Conservation (phyloP, 768 basidiomycete genomes). For the Boletus edulis region DNA sequence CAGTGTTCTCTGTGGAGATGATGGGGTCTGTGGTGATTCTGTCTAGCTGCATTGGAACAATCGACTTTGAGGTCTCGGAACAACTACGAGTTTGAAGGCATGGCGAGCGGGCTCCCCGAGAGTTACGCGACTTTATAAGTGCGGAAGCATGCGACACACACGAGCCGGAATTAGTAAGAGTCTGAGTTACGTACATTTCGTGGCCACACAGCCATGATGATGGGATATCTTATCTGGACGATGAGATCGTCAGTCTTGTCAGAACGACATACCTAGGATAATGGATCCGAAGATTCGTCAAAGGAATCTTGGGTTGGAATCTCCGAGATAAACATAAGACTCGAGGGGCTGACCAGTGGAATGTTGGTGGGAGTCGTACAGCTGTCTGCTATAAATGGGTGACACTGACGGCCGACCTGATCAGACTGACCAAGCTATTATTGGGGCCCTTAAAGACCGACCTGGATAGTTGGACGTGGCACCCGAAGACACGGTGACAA, state of each 20-base stretch:
- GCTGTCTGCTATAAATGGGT: not conserved
- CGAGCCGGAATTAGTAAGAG: conserved; percentile 13
- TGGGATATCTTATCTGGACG: not conserved
- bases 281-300: too few species aligned
- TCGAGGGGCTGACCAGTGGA: not conserved
- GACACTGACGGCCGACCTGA: not conserved
- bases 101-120: conserved; percentile 1
- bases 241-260: not conserved
- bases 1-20: conserved; percentile 33
- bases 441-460: not conserved
- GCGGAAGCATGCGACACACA: conserved; percentile 18
- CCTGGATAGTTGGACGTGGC: not conserved
- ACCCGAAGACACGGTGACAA: too few species aligned
- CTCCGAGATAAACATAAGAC: not conserved
- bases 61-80: not conserved
- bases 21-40: conserved; percentile 34
- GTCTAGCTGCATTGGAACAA: conserved; percentile 25
- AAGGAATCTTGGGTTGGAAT: not conserved
- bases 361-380: not conserved
- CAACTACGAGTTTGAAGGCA: conserved; percentile 5
- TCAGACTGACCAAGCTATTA: conserved; percentile 2
- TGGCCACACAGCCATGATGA: conserved; percentile 6
- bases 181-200: conserved; percentile 17
- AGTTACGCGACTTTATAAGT: conserved; percentile 22
- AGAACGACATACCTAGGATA: not conserved